Base-by-base conservation (phyloP, 257 asterid species). In the Nicotiana otophora region DNA sequence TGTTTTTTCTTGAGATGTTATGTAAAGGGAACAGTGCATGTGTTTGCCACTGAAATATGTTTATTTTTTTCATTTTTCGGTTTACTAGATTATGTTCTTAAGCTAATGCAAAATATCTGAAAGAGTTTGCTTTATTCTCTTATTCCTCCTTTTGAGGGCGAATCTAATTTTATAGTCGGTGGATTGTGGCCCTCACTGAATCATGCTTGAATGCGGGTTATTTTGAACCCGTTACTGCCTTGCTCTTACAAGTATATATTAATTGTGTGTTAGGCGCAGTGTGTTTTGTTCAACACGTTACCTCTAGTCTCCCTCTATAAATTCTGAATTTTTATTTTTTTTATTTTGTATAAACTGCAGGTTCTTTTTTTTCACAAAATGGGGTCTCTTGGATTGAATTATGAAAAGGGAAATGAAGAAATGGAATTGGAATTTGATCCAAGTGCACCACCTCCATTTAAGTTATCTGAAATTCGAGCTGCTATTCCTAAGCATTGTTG, bases 401-500 rank as follows among this genome's bases (percentile, higher is more conserved):
- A 30, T 48, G 16, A 33, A 20, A 48, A 70, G 23, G 54, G 2
- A 10, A 72, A 64, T 10, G 57, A 20, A 61, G 33, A 77, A 1
- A 7, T 75, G 34, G 85, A 84, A 23, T 10, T 70, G 63, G 85
- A 86, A 30, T 86, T 84, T 74, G 91, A 89, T 23, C 86, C 84
- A 0, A 82, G 91, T 48, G 84, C 86, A 2, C 80, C 85, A 2
- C 91, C 90, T 4, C 91, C 91, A 1, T 89, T 89, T 39, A 85
- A 79, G 54, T 80, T 89, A 28, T 83, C 80, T 5, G 91, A 89
- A 76, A 85, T 89, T 69, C 84, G 91, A 10, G 86, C 90, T 2
- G 88, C 91, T 54, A 87, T 89, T 84, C 91, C 91, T 0, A 83
- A 82, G 61, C 90, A 89, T 82, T 89, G 91, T 55, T 89, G 90